A percentile compares a stretch with the other conserved stretches of the same genome.
Evolutionary conservation across 192 early-diverging fungal genomes (phyloP).

Genomic region (Geranomyces michiganensis): DNA sequence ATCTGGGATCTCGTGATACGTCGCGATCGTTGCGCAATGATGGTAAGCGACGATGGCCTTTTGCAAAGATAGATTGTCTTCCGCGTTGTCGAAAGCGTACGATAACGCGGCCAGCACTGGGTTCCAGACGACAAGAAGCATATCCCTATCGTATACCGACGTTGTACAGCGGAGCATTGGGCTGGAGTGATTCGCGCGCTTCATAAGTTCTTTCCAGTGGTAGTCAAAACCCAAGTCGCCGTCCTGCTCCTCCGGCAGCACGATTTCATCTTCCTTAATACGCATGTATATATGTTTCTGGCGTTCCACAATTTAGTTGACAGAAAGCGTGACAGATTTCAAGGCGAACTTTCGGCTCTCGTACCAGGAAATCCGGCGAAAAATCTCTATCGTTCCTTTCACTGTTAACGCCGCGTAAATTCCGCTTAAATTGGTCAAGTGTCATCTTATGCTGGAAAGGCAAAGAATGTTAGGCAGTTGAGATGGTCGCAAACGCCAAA

Average conservation of each 20-base stretch:
- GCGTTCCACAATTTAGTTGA: no score
- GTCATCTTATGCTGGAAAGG: conserved; percentile 77
- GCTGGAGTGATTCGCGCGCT: conserved; percentile 48
- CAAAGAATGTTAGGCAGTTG: background rate
- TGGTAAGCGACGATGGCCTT: conserved; percentile 81
- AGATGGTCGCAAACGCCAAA: background rate
- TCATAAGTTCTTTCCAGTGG: conserved; percentile 84
- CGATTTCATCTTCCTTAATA: conserved; percentile 90
- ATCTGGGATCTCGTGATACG: conserved; percentile 70
- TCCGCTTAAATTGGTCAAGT: conserved; percentile 84
- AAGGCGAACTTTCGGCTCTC: background rate
- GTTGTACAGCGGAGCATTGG: conserved; percentile 61
- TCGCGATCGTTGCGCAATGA: conserved; percentile 71
- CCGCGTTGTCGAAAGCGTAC: conserved; percentile 80
- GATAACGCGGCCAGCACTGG: conserved; percentile 77
- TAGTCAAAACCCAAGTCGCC: conserved; percentile 94
- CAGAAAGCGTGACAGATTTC: no score
- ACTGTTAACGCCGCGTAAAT: conserved; percentile 86
- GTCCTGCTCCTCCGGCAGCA: conserved; percentile 96
- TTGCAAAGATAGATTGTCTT: conserved; percentile 75
- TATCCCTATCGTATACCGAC: conserved; percentile 74
- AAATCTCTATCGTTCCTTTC: conserved; percentile 68
- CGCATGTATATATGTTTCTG: conserved; percentile 76
- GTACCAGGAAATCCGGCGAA: conserved; percentile 73
- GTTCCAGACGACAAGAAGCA: conserved; percentile 77